phyloP scores from a whole-genome alignment of 441 rosid genomes.

The Gossypium davidsonii region DNA sequence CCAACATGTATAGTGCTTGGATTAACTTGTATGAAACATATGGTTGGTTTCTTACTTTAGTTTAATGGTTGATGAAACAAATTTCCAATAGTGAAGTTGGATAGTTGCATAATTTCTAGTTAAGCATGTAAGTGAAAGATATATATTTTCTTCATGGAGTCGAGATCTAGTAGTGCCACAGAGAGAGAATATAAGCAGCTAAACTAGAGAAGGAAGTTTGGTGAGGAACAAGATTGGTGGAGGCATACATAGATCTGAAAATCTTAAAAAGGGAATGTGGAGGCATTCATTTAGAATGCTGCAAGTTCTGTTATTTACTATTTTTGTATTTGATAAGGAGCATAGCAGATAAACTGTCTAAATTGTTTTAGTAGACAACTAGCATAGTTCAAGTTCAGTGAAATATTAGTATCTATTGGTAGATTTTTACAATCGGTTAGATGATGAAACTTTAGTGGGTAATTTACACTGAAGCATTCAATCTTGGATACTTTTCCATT shows the following conservation, averaged over 20 bases:
- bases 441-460: not conserved
- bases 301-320: not conserved
- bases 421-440: not conserved
- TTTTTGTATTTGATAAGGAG: not conserved
- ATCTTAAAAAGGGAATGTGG: not conserved
- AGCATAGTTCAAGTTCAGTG: not conserved
- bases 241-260: not conserved
- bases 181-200: not conserved
- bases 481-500: not conserved
- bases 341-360: not conserved
- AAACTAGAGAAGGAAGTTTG: not conserved
- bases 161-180: not conserved
- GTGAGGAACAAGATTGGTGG: not conserved
- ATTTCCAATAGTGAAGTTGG: not conserved
- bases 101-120: not conserved
- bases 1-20: not conserved
- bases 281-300: not conserved
- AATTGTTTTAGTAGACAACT: constrained; percentile 2
- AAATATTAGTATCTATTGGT: not conserved
- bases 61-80: not conserved
- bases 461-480: not conserved
- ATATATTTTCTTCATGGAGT: not conserved
- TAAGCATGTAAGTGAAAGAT: not conserved
- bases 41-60: not conserved
- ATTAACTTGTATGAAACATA: not conserved